These are phyloP conservation scores for Phytophthora pinifolia DNA, from an alignment of 352 stramenopile genomes.

Conservation along the genomic window DNA sequence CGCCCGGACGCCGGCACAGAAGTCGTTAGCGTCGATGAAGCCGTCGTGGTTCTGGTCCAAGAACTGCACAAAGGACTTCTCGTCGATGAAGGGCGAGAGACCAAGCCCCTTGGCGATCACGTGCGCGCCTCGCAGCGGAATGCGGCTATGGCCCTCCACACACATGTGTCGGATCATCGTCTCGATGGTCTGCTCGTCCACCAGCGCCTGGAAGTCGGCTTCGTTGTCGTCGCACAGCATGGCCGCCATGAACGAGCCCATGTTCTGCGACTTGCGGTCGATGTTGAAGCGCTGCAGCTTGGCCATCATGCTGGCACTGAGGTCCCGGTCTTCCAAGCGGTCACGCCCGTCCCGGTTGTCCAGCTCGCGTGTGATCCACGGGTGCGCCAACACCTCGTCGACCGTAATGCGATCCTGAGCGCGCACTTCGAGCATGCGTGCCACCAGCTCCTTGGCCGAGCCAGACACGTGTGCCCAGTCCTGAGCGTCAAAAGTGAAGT, in stretches of 20 bases:
- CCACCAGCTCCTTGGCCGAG: slow-evolving; percentile 64
- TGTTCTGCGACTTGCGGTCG: slow-evolving; percentile 76
- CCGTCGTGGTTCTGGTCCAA: slow-evolving; percentile 68
- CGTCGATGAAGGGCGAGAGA: slow-evolving; percentile 66
- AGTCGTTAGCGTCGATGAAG: slow-evolving; percentile 75
- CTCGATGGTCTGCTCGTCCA: slow-evolving; percentile 59
- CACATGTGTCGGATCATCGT: slow-evolving; percentile 69
- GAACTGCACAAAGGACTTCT: slow-evolving; percentile 60
- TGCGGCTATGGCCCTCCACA: slow-evolving; percentile 42
- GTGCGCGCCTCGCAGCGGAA: slow-evolving; percentile 50
- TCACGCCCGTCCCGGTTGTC: slow-evolving; percentile 2
- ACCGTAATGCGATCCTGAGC: slow-evolving; percentile 73
- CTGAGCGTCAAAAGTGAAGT: slow-evolving; percentile 66
- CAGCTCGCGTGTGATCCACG: slow-evolving; percentile 51
- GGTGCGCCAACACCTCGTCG: slow-evolving; percentile 57
- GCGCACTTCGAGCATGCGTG: slow-evolving; percentile 74
- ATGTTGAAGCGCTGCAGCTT: slow-evolving; percentile 83
- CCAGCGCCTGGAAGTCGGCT: slow-evolving; percentile 53
- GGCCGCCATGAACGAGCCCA: slow-evolving; percentile 59
- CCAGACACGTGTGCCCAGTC: slow-evolving; percentile 65
- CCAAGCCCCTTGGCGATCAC: slow-evolving; percentile 56
- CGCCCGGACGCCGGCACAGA: slow-evolving; percentile 60
- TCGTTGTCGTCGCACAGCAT: slow-evolving; percentile 61
- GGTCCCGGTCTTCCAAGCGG: slow-evolving; percentile 23
- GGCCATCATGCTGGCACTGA: slow-evolving; percentile 39